Base-by-base conservation (phyloP, 2,329 filamentous ascomycete genomes). In the Microascus cirrosus region DNA sequence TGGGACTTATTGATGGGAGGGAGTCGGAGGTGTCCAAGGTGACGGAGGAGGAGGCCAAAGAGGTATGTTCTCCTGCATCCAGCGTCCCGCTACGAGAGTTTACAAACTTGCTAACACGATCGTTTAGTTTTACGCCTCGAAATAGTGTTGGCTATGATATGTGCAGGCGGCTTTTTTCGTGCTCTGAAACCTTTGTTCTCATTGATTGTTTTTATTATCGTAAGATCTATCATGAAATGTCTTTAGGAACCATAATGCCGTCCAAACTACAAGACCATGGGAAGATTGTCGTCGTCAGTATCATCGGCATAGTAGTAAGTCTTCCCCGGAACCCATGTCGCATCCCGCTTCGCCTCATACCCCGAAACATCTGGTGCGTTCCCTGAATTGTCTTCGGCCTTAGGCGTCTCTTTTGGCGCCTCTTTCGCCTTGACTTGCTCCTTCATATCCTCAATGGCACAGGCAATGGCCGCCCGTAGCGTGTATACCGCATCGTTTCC, bases 401-500 rank as follows among this genome's bases (percentile, higher is more conserved):
- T 13, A 28, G 15, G 39, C 24, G 24, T 18, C 28, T 52, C 48
- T n/a, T 57, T 24, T 32, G 53, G 35, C 42, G 15, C 2, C 13
- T 28, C 11, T 15, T 32, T 25, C 20, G 3, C 8, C 7, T 48
- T 25, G 24, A 36, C 6, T 4, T 53, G n/a, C 28, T 48, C 24
- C 39, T 54, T 53, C 35, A 58, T 53, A 45, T 35, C 51, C 48
- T 54, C 39, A 22, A 58, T 28, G 10, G 51, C 56, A 34, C 51
- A 51, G n/a, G 60, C 81, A 7, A 96, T 69, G 77, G 94, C 81
- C 8, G 84, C 86, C 61, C 86, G 84, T 61, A 95, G 71, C 0
- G 90, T 93, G 67, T 87, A 94, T 1, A 84, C 80, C 0, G 91
- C 90, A 67, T 96, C 91, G 62, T 96, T 96, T 1, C 91, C 85